A percentile compares a stretch with the other conserved stretches of the same genome.
Conservation (phyloP, 78 protist species). For the Dictyostelium purpureum region DNA sequence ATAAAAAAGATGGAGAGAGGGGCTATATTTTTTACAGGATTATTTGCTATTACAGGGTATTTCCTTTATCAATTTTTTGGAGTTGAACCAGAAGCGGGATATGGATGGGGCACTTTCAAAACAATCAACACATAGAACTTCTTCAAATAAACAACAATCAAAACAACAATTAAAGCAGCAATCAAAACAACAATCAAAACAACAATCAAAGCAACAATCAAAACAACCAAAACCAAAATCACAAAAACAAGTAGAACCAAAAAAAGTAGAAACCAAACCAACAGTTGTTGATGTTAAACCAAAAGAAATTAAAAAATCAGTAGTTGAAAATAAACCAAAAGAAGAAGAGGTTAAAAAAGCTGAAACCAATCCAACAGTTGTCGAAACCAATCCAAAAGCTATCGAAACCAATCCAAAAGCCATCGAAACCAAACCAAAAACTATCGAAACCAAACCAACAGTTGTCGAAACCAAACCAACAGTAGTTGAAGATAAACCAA, state of each 20-base stretch:
- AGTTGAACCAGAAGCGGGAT: neutral
- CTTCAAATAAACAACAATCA: neutral
- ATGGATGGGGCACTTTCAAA: neutral
- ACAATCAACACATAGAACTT: neutral
- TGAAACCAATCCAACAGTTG: neutral
- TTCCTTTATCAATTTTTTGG: constrained; percentile 1
- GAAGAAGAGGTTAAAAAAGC: neutral
- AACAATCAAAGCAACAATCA: neutral
- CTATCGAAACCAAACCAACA: neutral
- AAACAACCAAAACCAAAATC: neutral
- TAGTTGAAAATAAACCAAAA: neutral
- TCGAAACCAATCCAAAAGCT: constrained; percentile 3
- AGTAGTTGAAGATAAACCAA: neutral
- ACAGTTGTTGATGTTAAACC: neutral
- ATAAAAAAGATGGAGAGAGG: neutral
- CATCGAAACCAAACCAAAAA: neutral
- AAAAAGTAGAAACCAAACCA: neutral
- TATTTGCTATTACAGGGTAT: neutral
- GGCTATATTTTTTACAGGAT: neutral
- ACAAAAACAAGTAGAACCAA: neutral
- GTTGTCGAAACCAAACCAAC: neutral
- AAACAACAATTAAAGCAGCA: neutral
- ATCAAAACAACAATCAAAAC: neutral
- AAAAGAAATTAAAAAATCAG: neutral
- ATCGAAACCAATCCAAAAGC: neutral